Evolutionary conservation across 208 protist species (phyloP), one percentile per base, ranked within the genome.

Genomic region (Crithidia thermophila): DNA sequence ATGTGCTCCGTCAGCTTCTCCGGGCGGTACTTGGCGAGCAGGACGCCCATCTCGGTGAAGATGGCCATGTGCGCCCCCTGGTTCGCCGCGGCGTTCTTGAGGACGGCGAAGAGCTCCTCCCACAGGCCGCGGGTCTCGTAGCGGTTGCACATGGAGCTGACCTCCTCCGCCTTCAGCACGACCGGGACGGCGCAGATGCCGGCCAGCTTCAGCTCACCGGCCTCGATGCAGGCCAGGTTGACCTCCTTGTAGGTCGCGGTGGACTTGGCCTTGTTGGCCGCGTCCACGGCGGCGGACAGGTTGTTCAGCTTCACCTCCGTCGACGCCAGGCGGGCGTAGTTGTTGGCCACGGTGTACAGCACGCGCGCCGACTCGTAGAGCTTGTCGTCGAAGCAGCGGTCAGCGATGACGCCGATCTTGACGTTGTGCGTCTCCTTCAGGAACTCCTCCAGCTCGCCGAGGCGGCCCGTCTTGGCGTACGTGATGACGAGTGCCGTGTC

Each of bases 1-100:
- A 99, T 83, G 84, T 99, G 98, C 72, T 99, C 99, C 85, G 99
- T 90, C 13, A 99, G 88, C 80, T 99, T 99, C 66, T 99, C 97
- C n/a, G 97, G 97, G 65, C 95, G 94, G 87, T 99, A 99, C 78
- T 99, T 99, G 25, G 97, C 94, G 68, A 99, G 99, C n/a, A 99
- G 74, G 27, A 99, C 88, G 51, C 96, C 98, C 55, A 99, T 98
- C 79, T 98, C 98, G 31, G 99, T 99, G 88, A 99, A 99, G 81
- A 99, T 99, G 61, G 95, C 97, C 85, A 98, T 98, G 79, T 99
- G 99, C 3, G 98, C 98, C 23, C 98, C 90, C 66, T 99, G 98
- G 30, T 96, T 77, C 31, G 75, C 77, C 10, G 99, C 77, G 47
- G 98, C 98, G 36, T 86, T 90, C 74, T 99, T 98, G 46, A 99